A percentile compares a stretch with the other conserved stretches of the same genome.
Evolutionary conservation across 75 land plant species (phyloP).

Genomic region (Cryptomeria japonica): DNA sequence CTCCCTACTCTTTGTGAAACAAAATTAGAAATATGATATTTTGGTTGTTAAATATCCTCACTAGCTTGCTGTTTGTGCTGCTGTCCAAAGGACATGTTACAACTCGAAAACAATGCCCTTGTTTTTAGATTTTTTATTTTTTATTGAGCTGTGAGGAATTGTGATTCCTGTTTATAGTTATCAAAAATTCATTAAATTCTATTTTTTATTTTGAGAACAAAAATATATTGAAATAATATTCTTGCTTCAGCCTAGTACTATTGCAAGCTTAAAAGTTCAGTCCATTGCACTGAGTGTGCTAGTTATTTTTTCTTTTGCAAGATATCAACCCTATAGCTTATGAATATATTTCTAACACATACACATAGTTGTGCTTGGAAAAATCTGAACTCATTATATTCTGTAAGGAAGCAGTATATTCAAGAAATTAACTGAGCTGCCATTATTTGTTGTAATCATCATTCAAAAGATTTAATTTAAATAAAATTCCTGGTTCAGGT

Average conservation of each 20-base stretch:
- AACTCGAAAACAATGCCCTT: neutral
- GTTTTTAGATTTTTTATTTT: neutral
- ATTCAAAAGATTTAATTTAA: neutral
- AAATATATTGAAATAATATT: neutral
- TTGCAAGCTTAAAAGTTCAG: neutral
- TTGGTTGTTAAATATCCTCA: neutral
- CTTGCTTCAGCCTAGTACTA: neutral
- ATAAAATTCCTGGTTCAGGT: neutral
- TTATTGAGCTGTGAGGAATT: neutral
- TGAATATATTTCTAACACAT: neutral
- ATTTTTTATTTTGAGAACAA: neutral
- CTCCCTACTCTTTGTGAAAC: neutral
- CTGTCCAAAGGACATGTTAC: neutral
- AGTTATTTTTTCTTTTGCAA: neutral
- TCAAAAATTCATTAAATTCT: neutral
- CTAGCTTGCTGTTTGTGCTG: neutral
- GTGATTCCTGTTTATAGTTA: neutral
- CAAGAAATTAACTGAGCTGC: neutral
- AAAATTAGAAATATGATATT: neutral
- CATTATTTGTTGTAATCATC: neutral
- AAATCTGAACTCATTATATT: neutral
- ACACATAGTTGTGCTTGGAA: neutral
- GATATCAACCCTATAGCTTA: neutral
- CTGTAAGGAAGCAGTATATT: neutral
- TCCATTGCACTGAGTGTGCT: neutral